Base-by-base conservation (phyloP, 225 moss, liverwort and hornwort genomes). In the Polytrichum commune region DNA sequence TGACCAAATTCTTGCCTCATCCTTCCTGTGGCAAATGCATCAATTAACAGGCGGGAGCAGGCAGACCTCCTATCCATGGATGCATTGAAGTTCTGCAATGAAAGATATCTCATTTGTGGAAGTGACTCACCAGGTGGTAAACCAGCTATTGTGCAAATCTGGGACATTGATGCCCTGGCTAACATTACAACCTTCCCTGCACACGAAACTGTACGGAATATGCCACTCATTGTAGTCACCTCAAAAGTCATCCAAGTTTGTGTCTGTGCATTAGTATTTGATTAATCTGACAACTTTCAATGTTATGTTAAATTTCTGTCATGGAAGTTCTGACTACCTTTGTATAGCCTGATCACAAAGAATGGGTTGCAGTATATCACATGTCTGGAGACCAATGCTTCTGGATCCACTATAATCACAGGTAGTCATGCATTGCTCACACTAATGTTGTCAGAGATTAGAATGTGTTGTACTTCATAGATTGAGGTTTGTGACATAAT, bases 121-220 rank as follows among this genome's bases (percentile, higher is more conserved):
- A 95, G 95, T 83, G 93, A 95, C 64, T 91, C 93, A 38, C 80
- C 86, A 32, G 80, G 76, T 60, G 82, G 87, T 33, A 88, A 89
- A 64, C 88, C 89, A 74, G 93, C 93, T 22, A 85, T 93, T 53
- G 83, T 92, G 65, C 95, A 95, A 78, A 90, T 95, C 57, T 93
- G 95, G 95, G 93, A 95, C 74, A 88, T 95, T 20, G 91, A 90
- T 79, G 88, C 90, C 46, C 70, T 86, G 35, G 67, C 78, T 68
- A 84, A 81, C 26, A 68, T 91, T 20, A 68, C 78, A 78, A 86
- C 84, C 18, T 89, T 89, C 61, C 93, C 93, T 27, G 93, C 93
- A 19, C 86, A 90, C 75, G 89, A 90, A 60, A 85, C 83, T 29
- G 90, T 93, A 75, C 60, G 91, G 62, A 26, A 19, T 64, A 32